phyloP scores from a whole-genome alignment of 2,329 filamentous ascomycete species.

The Aspergillaceae sp. region DNA sequence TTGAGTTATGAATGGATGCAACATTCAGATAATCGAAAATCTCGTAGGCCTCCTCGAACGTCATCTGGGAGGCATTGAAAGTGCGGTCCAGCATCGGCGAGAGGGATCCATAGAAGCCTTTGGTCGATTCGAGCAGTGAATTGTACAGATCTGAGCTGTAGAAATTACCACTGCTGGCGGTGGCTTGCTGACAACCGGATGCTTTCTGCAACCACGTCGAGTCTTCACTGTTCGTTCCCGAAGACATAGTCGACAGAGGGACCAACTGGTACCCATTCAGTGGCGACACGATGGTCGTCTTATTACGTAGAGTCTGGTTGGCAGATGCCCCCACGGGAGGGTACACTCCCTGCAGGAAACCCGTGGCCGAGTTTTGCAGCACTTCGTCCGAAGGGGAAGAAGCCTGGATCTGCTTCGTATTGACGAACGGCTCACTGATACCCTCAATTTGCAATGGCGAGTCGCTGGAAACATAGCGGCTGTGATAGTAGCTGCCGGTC shows the following conservation, averaged over 20 bases:
- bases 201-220: slow-evolving; percentile 51
- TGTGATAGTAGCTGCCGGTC: slow-evolving; percentile 66
- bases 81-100: slow-evolving; percentile 46
- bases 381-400: slow-evolving; percentile 67
- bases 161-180: slow-evolving; percentile 51
- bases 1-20: slow-evolving; percentile 53
- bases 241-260: slow-evolving; percentile 56
- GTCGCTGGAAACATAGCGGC: slow-evolving; percentile 60
- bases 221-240: slow-evolving; percentile 53
- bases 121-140: slow-evolving; percentile 40
- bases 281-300: slow-evolving; percentile 56
- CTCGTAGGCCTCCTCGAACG: slow-evolving; percentile 55
- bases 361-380: slow-evolving; percentile 68
- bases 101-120: slow-evolving; percentile 46
- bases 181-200: slow-evolving; percentile 47
- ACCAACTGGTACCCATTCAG: slow-evolving; percentile 78
- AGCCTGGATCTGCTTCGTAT: slow-evolving; percentile 61
- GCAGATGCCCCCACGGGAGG: slow-evolving; percentile 58
- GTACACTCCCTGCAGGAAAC: slow-evolving; percentile 79
- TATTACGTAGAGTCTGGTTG: slow-evolving; percentile 61
- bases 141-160: slow-evolving; percentile 46
- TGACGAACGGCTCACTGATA: slow-evolving; percentile 58
- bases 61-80: slow-evolving; percentile 42
- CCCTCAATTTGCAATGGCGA: slow-evolving; percentile 55
- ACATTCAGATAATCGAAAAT: slow-evolving; percentile 60